phyloP scores from a whole-genome alignment of 2,329 filamentous ascomycete genomes.

The Catunica adiposa region DNA sequence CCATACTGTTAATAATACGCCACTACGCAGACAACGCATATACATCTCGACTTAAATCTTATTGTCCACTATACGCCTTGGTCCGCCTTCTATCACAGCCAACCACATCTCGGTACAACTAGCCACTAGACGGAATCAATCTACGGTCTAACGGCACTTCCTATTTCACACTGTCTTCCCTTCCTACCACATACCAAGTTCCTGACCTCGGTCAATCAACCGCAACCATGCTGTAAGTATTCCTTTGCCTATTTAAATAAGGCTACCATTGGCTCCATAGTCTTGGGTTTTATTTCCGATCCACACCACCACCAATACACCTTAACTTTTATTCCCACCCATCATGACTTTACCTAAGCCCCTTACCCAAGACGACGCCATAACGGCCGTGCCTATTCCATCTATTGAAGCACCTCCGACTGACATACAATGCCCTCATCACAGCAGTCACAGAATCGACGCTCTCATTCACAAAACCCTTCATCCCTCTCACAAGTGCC shows the following conservation, averaged over 20 bases:
- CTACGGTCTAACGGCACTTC: neutral
- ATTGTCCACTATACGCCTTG: no score
- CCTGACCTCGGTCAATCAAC: neutral
- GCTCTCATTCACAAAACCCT: slow-evolving; percentile 9
- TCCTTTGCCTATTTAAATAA: neutral
- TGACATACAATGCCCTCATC: neutral
- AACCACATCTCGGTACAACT: neutral
- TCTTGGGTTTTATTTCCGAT: neutral
- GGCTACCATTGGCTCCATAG: neutral
- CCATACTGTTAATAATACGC: no score
- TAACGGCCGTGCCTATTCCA: neutral
- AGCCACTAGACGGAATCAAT: neutral
- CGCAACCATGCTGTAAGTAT: slow-evolving; percentile 11
- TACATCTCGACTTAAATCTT: no score
- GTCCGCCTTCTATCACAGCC: no score
- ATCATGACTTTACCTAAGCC: neutral
- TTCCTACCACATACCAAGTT: neutral
- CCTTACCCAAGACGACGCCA: neutral
- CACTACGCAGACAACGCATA: no score
- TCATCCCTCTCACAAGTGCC: slow-evolving; percentile 1
- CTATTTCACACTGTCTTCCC: neutral
- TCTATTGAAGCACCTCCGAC: neutral
- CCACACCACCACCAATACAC: neutral
- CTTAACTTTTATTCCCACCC: neutral
- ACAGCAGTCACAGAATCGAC: slow-evolving; percentile 5